These are phyloP conservation scores for Ensete glaucum DNA, from an alignment of 176 grass and related monocot genomes.

Conservation along the genomic window DNA sequence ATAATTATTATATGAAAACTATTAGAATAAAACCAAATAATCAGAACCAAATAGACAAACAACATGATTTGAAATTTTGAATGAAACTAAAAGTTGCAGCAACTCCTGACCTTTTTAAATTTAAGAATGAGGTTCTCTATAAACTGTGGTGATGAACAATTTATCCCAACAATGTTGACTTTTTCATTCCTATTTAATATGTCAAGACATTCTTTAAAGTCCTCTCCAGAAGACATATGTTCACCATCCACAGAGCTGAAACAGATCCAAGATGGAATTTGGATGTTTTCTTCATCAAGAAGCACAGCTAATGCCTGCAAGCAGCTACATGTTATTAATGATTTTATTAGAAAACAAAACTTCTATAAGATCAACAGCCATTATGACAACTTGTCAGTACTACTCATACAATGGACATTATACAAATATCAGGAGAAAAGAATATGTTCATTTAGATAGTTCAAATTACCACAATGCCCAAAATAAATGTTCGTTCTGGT, in stretches of 20 bases:
- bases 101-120: slow-evolving; percentile 44
- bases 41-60: not conserved
- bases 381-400: not conserved
- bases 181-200: slow-evolving; percentile 47
- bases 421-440: too few relatives aligned
- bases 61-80: not conserved
- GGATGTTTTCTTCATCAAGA: slow-evolving; percentile 59
- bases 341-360: not conserved
- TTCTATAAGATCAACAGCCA: not conserved
- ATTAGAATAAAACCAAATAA: not conserved
- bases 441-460: too few relatives aligned
- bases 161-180: slow-evolving; percentile 55
- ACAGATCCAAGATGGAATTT: slow-evolving; percentile 78
- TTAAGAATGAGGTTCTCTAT: slow-evolving; percentile 51
- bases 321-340: not conserved
- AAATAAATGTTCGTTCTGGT: not conserved
- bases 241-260: slow-evolving; percentile 70
- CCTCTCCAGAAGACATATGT: slow-evolving; percentile 54
- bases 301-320: slow-evolving; percentile 57
- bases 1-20: not conserved
- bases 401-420: not conserved
- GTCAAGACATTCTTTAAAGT: slow-evolving; percentile 45
- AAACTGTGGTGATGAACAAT: slow-evolving; percentile 65
- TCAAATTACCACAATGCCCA: not conserved
- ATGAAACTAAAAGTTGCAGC: not conserved